phyloP scores from a whole-genome alignment of 2,329 filamentous ascomycete species.

The Magnaporthiopsis incrustans region DNA sequence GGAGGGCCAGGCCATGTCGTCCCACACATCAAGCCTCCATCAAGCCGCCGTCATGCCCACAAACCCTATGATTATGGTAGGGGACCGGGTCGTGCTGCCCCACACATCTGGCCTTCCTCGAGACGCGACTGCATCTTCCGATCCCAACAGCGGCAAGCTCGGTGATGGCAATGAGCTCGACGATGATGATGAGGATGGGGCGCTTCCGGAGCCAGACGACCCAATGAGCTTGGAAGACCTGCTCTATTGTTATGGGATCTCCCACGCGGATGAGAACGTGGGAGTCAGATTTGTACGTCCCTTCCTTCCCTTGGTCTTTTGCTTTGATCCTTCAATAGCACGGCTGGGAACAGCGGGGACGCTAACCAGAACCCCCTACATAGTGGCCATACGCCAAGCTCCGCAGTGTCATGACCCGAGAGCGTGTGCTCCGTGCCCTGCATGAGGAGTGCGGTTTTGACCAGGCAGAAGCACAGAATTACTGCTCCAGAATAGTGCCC shows the following conservation, averaged over 20 bases:
- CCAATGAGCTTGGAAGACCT: no score
- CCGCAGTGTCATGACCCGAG: not conserved
- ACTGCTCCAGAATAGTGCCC: not conserved
- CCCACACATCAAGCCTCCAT: no score
- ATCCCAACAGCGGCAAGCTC: not conserved
- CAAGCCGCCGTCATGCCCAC: no score
- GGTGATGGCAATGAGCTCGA: not conserved
- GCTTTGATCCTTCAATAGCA: no score
- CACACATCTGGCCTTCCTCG: no score
- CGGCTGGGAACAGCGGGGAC: not conserved
- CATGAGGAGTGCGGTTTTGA: not conserved
- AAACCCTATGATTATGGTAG: no score
- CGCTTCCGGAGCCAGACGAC: not conserved
- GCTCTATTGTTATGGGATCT: not conserved
- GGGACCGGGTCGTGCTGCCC: no score
- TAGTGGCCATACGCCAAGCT: slow-evolving; percentile 2
- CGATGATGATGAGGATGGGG: not conserved
- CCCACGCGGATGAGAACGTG: not conserved
- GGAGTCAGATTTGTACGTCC: not conserved
- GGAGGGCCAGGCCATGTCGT: no score
- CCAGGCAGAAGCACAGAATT: not conserved
- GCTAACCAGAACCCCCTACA: not conserved
- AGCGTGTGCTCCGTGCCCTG: not conserved
- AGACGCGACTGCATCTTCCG: not conserved
- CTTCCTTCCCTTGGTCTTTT: no score